A percentile compares a stretch with the other conserved stretches of the same genome.
Evolutionary conservation across 352 stramenopile genomes (phyloP).

Genomic region (Thraustochytrium striatum): DNA sequence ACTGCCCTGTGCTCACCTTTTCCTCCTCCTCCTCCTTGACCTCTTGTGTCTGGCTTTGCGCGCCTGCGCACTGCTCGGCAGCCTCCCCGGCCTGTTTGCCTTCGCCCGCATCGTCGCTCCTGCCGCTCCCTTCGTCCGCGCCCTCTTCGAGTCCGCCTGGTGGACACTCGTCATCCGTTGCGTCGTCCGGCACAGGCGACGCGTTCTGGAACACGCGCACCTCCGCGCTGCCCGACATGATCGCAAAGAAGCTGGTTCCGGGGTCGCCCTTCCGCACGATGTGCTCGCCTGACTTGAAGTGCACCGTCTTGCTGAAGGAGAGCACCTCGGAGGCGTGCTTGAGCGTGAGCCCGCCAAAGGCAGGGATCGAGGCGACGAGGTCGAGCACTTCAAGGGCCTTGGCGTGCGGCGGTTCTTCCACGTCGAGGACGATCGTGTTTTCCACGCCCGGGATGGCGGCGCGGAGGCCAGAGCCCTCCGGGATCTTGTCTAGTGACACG

Average conservation of each 20-base stretch:
- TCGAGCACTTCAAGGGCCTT: slow-evolving; percentile 73
- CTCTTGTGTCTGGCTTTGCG: no score
- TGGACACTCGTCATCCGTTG: no score
- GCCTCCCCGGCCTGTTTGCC: no score
- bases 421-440: slow-evolving; percentile 74
- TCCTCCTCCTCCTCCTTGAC: slow-evolving; percentile 47
- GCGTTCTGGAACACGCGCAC: background rate
- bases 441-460: slow-evolving; percentile 79
- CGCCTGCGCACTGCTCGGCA: no score
- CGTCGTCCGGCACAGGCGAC: background rate
- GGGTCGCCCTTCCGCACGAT: slow-evolving; percentile 49
- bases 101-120: no score
- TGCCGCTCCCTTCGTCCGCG: no score
- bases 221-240: slow-evolving; percentile 45
- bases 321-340: slow-evolving; percentile 78
- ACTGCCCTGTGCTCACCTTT: slow-evolving; percentile 58
- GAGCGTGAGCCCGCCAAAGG: slow-evolving; percentile 71
- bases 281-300: slow-evolving; percentile 45
- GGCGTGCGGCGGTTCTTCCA: slow-evolving; percentile 69
- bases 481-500: slow-evolving; percentile 76
- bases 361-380: slow-evolving; percentile 72
- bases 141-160: no score
- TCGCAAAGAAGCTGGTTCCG: slow-evolving; percentile 66
- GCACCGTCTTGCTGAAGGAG: slow-evolving; percentile 54
- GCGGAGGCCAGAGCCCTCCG: slow-evolving; percentile 67